Evolutionary conservation across 768 basidiomycete genomes (phyloP), one percentile per base, ranked within the genome.

Genomic region (Collybia nuda): DNA sequence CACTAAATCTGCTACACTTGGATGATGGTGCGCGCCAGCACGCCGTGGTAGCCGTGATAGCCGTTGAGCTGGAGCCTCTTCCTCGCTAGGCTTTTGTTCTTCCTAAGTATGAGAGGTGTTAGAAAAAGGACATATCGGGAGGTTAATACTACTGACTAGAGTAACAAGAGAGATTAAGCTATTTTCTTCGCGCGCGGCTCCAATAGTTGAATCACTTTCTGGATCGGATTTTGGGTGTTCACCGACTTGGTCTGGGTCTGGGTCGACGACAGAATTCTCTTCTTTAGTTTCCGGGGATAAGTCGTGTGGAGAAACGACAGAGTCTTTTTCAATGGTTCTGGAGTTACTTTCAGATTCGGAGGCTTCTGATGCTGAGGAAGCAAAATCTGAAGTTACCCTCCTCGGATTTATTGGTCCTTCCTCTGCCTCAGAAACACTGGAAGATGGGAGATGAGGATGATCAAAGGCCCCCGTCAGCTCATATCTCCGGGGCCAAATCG

Each of bases 151-250:
- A 56, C 68, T 43, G 43, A 74, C 76, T 54, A 26, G 60, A 58
- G 57, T 48, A 18, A 51, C 51, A 17, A 58, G 53, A 12, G 49
- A 54, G 8, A 59, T 56, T 22, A 60, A 45, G 5, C 54, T 37
- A 48, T 50, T 55, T 19, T 71, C 66, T 35, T 74, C 70, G 50
- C 69, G 67, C 11, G 61, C 62, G 2, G 83, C 88, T 18, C 84
- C 89, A 44, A 93, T 91, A 1, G 91, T 93, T 14, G 89, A 91
- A 61, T 93, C 91, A 58, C 87, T 92, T 39, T 91, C 91, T 2
- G 78, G 73, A 56, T 88, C 90, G 12, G 84, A 79, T 56, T 77
- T 83, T 42, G 52, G 21, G 28, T 46, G 37, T 52, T 61, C 48
- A 37, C 47, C 44, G 44, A 50, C 47, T 17, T 32, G 44, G 14